Base-by-base conservation (phyloP, 2,329 filamentous ascomycete genomes). In the Fusarium verticillioides region DNA sequence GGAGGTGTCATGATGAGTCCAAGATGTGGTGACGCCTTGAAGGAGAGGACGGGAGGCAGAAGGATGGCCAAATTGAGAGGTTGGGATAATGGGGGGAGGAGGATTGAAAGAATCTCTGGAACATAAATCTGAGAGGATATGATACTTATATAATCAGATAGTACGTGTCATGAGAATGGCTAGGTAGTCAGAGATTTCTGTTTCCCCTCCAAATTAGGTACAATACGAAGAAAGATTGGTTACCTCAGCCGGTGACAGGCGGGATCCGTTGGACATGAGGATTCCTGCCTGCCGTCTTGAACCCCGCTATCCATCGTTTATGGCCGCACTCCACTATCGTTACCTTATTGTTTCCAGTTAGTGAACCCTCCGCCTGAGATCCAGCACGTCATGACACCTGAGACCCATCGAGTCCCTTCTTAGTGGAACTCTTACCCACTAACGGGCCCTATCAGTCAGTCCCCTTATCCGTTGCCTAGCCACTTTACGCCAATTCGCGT, bases 401-500 rank as follows among this genome's bases (percentile, higher is more conserved):
- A n/a, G 36, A 30, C 34, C 26, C 26, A 40, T 30, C 36, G 36
- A 28, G 52, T 21, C 52, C 37, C 63, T 56, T 40, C 47, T 53
- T 44, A 58, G 46, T 46, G 53, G 46, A 50, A 40, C 15, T 43
- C 10, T 40, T 39, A 23, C 46, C 69, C 44, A 42, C 50, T 42
- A 40, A 54, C 16, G 26, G 26, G 19, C 8, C 34, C 66, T 73
- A 58, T 46, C 30, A 11, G n/a, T 46, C 30, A 11, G n/a, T n/a
- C 19, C 46, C 43, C 58, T 54, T 54, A 63, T 64, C 59, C 52
- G 71, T 69, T 73, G 44, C 34, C 68, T 66, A 73, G 73, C 75
- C 77, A 78, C 77, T 78, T 69, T 78, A 78, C 77, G 77, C 76
- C 76, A 78, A 52, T 60, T 67, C 73, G 70, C 69, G 74, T 70